Conservation (phyloP, 176 grass and related monocot genomes). For the Ensete ventricosum region DNA sequence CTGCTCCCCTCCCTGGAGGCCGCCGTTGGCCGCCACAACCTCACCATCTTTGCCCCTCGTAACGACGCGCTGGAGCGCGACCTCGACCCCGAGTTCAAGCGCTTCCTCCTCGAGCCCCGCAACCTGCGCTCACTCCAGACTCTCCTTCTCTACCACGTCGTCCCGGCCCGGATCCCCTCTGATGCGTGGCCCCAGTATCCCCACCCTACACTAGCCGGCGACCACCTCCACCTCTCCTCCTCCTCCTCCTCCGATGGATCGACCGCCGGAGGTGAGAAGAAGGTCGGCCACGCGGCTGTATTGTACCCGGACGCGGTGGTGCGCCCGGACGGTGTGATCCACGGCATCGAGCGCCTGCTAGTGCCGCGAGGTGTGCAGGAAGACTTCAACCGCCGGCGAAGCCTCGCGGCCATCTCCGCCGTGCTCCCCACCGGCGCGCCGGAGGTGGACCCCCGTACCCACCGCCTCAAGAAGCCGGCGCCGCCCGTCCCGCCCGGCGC, state of each 20-base stretch:
- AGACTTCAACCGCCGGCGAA: conserved; percentile 67
- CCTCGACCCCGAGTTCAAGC: conserved; percentile 73
- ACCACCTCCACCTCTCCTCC: conserved; percentile 25
- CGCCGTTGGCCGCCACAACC: conserved; percentile 40
- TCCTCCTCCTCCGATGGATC: neutral
- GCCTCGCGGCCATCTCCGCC: conserved; percentile 50
- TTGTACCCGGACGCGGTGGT: conserved; percentile 36
- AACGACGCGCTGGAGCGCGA: conserved; percentile 68
- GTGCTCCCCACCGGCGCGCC: conserved; percentile 48
- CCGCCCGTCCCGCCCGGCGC: conserved; percentile 28
- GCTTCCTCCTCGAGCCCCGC: conserved; percentile 75
- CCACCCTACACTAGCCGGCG: conserved; percentile 43
- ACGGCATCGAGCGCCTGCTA: conserved; percentile 51
- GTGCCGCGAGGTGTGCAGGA: conserved; percentile 64
- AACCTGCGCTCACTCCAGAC: conserved; percentile 52
- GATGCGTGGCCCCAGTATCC: neutral
- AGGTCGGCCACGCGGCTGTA: conserved; percentile 27
- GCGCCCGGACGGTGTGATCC: conserved; percentile 55
- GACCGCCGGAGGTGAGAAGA: neutral
- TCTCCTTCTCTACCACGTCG: conserved; percentile 61
- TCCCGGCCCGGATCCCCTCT: conserved; percentile 34
- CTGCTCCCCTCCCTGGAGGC: conserved; percentile 56
- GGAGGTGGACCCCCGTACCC: conserved; percentile 59
- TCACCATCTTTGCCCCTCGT: conserved; percentile 64
- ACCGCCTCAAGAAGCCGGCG: conserved; percentile 60